Conservation (phyloP, 305 asterid species). For the Euphrasia arctica region DNA sequence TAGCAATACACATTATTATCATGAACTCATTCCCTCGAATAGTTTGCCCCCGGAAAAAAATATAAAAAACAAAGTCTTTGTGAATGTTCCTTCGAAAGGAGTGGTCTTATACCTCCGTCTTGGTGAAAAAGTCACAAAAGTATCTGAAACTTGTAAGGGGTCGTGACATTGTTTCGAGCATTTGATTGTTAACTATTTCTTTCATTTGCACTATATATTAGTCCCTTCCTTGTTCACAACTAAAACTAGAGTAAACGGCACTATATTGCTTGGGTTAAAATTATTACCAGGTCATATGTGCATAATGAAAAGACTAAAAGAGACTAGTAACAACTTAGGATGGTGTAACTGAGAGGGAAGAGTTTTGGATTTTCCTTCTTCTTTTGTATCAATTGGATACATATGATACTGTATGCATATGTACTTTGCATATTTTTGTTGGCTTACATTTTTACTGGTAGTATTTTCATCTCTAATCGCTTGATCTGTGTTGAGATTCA, state of each 20-base stretch:
- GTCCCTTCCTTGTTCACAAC: not conserved
- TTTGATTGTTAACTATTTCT: not conserved
- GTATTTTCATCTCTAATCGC: not conserved
- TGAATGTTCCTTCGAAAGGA: no score
- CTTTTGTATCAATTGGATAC: conserved; percentile 6
- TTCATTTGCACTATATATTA: conserved; percentile 6
- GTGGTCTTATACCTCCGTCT: no score
- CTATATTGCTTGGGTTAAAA: not conserved
- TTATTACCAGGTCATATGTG: not conserved
- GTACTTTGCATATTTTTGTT: conserved; percentile 1
- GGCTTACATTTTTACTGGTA: conserved; percentile 1
- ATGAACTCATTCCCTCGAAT: not conserved
- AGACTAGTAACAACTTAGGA: not conserved
- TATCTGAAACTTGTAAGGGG: not conserved
- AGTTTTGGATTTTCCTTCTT: not conserved
- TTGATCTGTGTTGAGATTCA: not conserved
- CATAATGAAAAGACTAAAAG: not conserved
- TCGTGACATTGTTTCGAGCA: not conserved
- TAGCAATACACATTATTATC: not conserved
- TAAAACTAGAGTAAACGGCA: not conserved
- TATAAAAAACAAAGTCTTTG: no score
- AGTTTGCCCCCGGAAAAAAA: not conserved
- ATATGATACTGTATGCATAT: conserved; percentile 3
- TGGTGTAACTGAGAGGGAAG: conserved; percentile 6
- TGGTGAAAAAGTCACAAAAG: no score